Evolutionary conservation across 2,329 filamentous ascomycete species (phyloP).

Genomic region (Xylariaceae sp.): DNA sequence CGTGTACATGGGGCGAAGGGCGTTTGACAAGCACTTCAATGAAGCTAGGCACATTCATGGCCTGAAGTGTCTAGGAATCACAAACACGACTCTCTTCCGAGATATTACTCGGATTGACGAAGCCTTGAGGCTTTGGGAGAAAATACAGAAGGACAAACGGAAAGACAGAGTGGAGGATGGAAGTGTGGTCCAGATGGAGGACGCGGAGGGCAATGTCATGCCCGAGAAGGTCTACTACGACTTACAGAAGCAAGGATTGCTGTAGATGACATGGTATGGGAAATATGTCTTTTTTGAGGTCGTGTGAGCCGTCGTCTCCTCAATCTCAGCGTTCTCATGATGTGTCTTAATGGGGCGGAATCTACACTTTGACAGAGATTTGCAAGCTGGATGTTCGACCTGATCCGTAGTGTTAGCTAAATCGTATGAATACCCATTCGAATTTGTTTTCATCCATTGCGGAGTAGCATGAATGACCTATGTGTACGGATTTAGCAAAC

Average conservation of each 20-base stretch:
- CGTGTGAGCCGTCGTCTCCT: background rate
- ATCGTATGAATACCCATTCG: background rate
- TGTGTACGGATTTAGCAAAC: too few relatives aligned
- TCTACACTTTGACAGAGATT: background rate
- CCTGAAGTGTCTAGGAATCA: slow-evolving; percentile 88
- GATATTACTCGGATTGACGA: slow-evolving; percentile 93
- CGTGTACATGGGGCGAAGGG: slow-evolving; percentile 94
- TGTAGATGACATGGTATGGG: slow-evolving; percentile 42
- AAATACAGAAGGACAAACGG: slow-evolving; percentile 82
- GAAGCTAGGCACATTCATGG: slow-evolving; percentile 91
- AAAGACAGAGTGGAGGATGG: slow-evolving; percentile 70
- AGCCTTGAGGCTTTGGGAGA: slow-evolving; percentile 83
- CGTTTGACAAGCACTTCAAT: slow-evolving; percentile 98
- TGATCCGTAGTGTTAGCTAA: background rate
- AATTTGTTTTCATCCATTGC: background rate
- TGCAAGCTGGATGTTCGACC: background rate
- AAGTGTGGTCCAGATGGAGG: slow-evolving; percentile 96
- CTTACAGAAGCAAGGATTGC: slow-evolving; percentile 82
- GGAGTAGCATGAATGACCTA: too few relatives aligned
- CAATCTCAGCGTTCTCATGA: background rate
- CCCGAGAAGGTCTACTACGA: slow-evolving; percentile 97
- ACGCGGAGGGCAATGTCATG: slow-evolving; percentile 96
- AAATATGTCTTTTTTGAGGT: background rate
- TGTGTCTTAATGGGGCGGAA: background rate
- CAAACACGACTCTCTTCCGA: slow-evolving; percentile 81